These are phyloP conservation scores for Naumovozyma castellii DNA, from an alignment of 805 yeast genomes.

Conservation along the genomic window DNA sequence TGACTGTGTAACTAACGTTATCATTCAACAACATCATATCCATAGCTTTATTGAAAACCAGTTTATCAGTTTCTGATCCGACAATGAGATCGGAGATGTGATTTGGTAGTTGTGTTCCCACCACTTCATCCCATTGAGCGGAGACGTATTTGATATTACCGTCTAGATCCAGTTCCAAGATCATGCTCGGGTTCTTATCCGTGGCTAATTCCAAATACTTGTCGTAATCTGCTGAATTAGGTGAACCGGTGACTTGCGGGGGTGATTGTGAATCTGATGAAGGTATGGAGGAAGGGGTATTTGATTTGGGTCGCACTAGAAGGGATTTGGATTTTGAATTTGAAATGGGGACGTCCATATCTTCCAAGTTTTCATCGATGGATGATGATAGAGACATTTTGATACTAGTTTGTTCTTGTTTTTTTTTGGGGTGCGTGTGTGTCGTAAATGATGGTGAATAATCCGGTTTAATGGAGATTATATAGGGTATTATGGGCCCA, in stretches of 20 bases:
- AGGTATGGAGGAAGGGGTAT: no score
- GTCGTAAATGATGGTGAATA: no score
- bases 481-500: no score
- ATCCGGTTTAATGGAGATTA: no score
- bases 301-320: no score
- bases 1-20: slow-evolving; percentile 58
- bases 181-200: slow-evolving; percentile 63
- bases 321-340: no score
- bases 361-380: no score
- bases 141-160: slow-evolving; percentile 70
- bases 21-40: slow-evolving; percentile 64
- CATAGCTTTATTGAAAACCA: slow-evolving; percentile 61
- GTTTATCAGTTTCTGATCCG: slow-evolving; percentile 55
- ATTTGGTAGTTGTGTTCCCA: slow-evolving; percentile 44
- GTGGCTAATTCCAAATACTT: slow-evolving; percentile 54
- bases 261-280: neutral
- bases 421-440: no score
- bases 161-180: slow-evolving; percentile 73
- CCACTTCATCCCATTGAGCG: slow-evolving; percentile 67
- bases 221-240: slow-evolving; percentile 27
- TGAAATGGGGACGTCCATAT: no score
- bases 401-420: no score
- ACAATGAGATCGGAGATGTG: slow-evolving; percentile 56
- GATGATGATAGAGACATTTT: no score
- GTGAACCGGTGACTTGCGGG: slow-evolving; percentile 5